phyloP scores from a whole-genome alignment of 1,284 basidiomycete genomes.

The Ceratobasidium sp. region DNA sequence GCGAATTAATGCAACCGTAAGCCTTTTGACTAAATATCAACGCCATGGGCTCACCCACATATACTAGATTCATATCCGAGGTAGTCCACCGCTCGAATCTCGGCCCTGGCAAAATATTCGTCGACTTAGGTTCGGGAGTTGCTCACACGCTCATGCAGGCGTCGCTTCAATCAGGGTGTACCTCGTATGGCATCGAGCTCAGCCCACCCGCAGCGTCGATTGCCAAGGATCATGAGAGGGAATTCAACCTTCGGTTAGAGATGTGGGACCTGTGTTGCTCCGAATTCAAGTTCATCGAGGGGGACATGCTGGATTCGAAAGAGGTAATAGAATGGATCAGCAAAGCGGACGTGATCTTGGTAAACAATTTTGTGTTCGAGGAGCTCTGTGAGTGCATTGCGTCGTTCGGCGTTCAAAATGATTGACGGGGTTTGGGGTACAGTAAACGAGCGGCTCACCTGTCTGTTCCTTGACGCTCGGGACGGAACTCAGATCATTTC shows the following conservation, averaged over 20 bases:
- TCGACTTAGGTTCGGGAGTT: constrained; percentile 46
- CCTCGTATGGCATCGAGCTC: constrained; percentile 46
- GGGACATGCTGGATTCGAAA: constrained; percentile 44
- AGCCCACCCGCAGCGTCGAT: constrained; percentile 44
- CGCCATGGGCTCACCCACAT: neutral
- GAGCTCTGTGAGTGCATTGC: constrained; percentile 43
- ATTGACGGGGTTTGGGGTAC: constrained; percentile 1
- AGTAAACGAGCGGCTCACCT: constrained; percentile 46
- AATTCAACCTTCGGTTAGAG: constrained; percentile 43
- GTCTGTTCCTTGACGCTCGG: constrained; percentile 46
- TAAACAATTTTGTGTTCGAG: constrained; percentile 47
- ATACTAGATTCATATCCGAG: constrained; percentile 46
- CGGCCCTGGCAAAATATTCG: constrained; percentile 43
- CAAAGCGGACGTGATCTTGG: constrained; percentile 46
- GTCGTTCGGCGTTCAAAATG: constrained; percentile 1
- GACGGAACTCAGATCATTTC: constrained; percentile 45
- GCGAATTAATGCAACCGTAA: constrained; percentile 46
- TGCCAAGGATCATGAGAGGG: constrained; percentile 43
- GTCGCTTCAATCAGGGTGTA: constrained; percentile 46
- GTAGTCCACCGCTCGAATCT: constrained; percentile 44
- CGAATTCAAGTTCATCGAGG: constrained; percentile 41
- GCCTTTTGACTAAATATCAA: constrained; percentile 4
- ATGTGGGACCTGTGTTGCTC: constrained; percentile 46
- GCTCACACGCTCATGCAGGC: constrained; percentile 47
- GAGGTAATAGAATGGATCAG: constrained; percentile 45